Base-by-base conservation (phyloP, 306 rosid genomes). In the Mucuna pruriens region DNA sequence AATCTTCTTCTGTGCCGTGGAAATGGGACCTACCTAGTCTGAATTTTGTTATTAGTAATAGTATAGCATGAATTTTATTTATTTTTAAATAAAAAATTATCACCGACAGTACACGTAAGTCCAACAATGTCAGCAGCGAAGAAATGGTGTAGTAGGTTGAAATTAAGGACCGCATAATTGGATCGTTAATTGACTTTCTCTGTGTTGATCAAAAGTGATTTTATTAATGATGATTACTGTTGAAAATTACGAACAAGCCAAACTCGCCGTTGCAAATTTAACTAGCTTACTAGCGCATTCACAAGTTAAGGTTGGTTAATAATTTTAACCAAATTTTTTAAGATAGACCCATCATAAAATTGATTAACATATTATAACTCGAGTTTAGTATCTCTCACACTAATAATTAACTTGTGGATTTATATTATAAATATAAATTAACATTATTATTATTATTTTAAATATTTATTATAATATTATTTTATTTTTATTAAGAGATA, bases 71-170 rank as follows among this genome's bases (percentile, higher is more conserved):
- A 31, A 20, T 9, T 72, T 80, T 9, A 48, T 26, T 66, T 9
- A 36, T 10, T 6, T 44, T 34, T 20, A 26, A 61, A 46, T 22
- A 6, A 60, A 13, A 29, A 51, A 16, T 65, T 51, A 12, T 19
- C 76, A 22, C 80, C 81, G 76, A 82, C 85, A 33, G 36, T 29
- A 54, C 40, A 9, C 6, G 9, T 8, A 57, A 74, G 31, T 36
- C 60, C 48, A 74, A 17, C 48, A 74, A 17, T 4, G 31, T 62
- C 23, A n/a, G 17, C 15, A 2, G 1, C 44, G 0, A 61, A n/a
- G 11, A 51, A 52, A 39, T 15, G 55, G 17, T 38, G 38, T 73
- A 7, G 25, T 15, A 29, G 1, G 40, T 65, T 42, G 49, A 79
- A 12, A 39, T 54, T 79, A 39, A 68, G 57, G 68, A 68, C 45